Base-by-base conservation (phyloP, 148 eudicot species). In the Limonium bicolor region DNA sequence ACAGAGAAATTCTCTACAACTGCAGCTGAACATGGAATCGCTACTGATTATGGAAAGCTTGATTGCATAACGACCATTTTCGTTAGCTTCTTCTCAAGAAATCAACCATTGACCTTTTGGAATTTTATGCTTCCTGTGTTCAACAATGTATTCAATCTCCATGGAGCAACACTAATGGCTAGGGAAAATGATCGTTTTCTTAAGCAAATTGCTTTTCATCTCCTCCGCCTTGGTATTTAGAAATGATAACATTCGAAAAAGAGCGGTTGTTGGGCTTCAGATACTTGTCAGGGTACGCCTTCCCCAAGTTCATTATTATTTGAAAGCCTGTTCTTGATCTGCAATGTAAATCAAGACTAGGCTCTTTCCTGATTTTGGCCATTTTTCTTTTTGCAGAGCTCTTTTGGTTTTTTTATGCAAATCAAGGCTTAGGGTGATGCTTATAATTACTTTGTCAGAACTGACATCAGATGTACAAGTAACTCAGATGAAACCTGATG, bases 391-490 rank as follows among this genome's bases (percentile, higher is more conserved):
- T 50, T 61, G 68, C 90, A 92, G 99, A 81, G 95, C 65, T 92
- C 94, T 34, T 92, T 85, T 70, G 76, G 86, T 42, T 60, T 78
- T 70, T 85, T 67, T 28, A 67, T 51, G 66, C 95, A 85, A 52
- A 36, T 76, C 82, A 46, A 76, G 99, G 69, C 67, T 92, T 41
- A 77, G 94, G 59, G 99, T 68, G 16, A 80, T 92, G 86, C 75
- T 92, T 52, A 85, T 95, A 35, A 92, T 92, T 62, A 92, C 99
- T 48, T 55, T 92, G 60, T 92, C 99, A 20, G 99, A 92, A 71
- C 52, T 92, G 72, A 81, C 85, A 88, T 92, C 99, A 46, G 99
- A 92, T 63, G 99, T 92, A 38, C 99, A 81, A 73, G 85, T 76
- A 53, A 92, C 94, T 44, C 86, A 85, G 54, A 81, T 85, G 95